These are phyloP conservation scores for Aspergillus heteromorphus DNA, from an alignment of 495 filamentous ascomycete genomes.

Conservation along the genomic window DNA sequence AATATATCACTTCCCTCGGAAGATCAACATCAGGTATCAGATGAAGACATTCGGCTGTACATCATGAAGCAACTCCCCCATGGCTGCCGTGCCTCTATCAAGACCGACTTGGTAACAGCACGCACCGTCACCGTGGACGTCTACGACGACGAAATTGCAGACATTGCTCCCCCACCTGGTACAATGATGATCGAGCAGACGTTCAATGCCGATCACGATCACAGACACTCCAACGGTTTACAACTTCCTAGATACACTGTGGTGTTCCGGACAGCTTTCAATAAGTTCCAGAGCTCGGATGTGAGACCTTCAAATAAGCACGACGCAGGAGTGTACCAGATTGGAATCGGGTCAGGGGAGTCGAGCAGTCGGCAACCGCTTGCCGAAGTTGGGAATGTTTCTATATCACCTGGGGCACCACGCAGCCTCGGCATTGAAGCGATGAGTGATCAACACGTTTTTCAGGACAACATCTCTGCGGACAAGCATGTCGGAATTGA, in stretches of 20 bases:
- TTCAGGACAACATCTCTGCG: too few species aligned
- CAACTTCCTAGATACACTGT: conserved; percentile 37
- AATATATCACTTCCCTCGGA: conserved; percentile 28
- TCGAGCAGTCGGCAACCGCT: neutral
- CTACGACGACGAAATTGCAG: conserved; percentile 51
- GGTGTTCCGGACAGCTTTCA: conserved; percentile 43
- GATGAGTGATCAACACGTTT: too few species aligned
- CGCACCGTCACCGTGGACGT: conserved; percentile 72
- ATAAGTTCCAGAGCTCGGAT: conserved; percentile 37
- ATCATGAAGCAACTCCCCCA: conserved; percentile 43
- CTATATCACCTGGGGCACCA: neutral
- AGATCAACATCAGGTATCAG: conserved; percentile 32
- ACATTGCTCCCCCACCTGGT: conserved; percentile 58
- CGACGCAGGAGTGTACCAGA: conserved; percentile 1
- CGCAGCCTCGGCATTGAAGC: neutral
- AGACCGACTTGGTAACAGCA: conserved; percentile 56
- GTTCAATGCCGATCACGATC: conserved; percentile 36
- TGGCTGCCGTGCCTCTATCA: conserved; percentile 55
- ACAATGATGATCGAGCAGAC: conserved; percentile 61
- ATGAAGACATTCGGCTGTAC: conserved; percentile 41
- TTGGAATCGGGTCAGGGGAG: neutral
- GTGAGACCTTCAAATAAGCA: conserved; percentile 22
- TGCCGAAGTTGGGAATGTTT: neutral
- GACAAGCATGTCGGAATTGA: neutral
- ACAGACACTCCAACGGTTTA: conserved; percentile 10